Base-by-base conservation (phyloP, 75 land plant species). In the Picea glauca region DNA sequence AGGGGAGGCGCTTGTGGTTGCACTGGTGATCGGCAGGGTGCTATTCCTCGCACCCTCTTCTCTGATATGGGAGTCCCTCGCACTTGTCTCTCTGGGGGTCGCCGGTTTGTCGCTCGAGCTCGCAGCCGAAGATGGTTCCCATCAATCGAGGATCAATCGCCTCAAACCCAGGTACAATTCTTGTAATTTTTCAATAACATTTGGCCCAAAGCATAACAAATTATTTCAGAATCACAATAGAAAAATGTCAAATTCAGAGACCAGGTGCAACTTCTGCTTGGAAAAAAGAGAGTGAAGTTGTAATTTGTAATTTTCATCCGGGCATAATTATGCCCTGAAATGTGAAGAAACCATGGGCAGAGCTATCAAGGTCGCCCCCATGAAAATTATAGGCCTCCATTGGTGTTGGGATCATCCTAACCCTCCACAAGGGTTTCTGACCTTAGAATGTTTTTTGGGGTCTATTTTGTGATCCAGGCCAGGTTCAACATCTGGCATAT, bases 401-500 rank as follows among this genome's bases (percentile, higher is more conserved):
- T 62, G 65, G 8, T 63, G 66, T 30, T 63, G 33, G 66, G 31
- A 30, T 32, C 3, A 30, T 32, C 3, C 66, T 62, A 26, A 62
- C 65, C 31, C 30, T 62, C 11, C 30, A 62, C 26, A 9, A 26
- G n/a, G 63, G 23, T 62, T 30, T 63, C 32, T 63, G 32, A 2
- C 13, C 13, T 14, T 4, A 32, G 40, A 17, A 17, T 31, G 31
- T 20, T 4, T 20, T 67, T 58, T 58, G 35, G 50, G 18, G 65
- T 79, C 18, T 58, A 3, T 63, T n/a, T 82, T 68, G 9, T 54
- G 40, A n/a, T 64, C 1, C 76, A 91, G 98, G 79, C 85, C 88
- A 12, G 92, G 92, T 58, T 87, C 81, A 54, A 85, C 98, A 54
- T 87, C 95, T 7, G 98, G 98, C 12, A 91, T 94, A 72, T 74